Evolutionary conservation across 495 filamentous ascomycete species (phyloP).

Genomic region (Aspergillus sclerotioniger): DNA sequence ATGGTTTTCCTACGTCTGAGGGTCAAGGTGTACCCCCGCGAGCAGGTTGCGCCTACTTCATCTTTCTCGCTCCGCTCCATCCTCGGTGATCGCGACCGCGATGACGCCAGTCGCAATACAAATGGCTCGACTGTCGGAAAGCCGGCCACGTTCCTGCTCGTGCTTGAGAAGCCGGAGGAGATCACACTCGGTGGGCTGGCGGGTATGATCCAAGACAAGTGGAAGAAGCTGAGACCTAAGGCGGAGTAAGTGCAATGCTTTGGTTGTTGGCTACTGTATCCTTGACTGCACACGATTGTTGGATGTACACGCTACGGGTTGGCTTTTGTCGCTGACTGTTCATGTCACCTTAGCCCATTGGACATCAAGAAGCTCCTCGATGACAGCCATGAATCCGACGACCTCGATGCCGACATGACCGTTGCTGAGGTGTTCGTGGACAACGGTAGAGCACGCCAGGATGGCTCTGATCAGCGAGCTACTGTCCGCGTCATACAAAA

Average conservation of each 20-base stretch:
- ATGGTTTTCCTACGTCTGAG: slow-evolving; percentile 41
- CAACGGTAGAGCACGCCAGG: slow-evolving; percentile 29
- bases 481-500: slow-evolving; percentile 36
- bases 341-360: slow-evolving; percentile 24
- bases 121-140: slow-evolving; percentile 11
- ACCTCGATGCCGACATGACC: slow-evolving; percentile 34
- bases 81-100: slow-evolving; percentile 13
- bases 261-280: background rate
- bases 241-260: slow-evolving; percentile 28
- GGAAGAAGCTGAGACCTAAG: slow-evolving; percentile 33
- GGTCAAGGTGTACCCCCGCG: slow-evolving; percentile 36
- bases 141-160: slow-evolving; percentile 31
- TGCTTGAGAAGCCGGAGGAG: slow-evolving; percentile 31
- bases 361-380: slow-evolving; percentile 41
- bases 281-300: no score
- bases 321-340: slow-evolving; percentile 7
- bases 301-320: background rate
- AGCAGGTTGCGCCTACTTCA: slow-evolving; percentile 19
- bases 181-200: slow-evolving; percentile 32
- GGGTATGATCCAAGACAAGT: slow-evolving; percentile 34
- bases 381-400: slow-evolving; percentile 29
- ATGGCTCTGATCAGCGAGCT: slow-evolving; percentile 38
- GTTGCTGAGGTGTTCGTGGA: slow-evolving; percentile 43
- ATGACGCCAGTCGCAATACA: slow-evolving; percentile 14
- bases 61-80: slow-evolving; percentile 15